Evolutionary conservation across 2,329 filamentous ascomycete genomes (phyloP), one percentile per base, ranked within the genome.

Genomic region (Ambrosiella xylebori): DNA sequence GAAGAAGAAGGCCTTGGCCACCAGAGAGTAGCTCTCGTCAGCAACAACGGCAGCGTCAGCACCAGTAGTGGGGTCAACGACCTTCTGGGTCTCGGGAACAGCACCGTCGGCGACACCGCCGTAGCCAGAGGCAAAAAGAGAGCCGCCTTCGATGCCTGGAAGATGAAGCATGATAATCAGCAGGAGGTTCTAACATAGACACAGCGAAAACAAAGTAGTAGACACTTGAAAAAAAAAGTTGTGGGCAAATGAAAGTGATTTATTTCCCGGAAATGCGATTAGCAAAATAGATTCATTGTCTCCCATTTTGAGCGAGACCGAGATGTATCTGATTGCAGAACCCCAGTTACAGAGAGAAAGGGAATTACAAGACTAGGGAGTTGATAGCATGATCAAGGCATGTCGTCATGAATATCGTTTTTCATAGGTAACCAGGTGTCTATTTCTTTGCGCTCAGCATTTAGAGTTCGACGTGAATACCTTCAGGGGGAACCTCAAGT

Each of bases 381-480:
- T 3, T 27, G 27, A 27, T 27, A 27, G 27, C 27, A 27, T 27
- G 27, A 27, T 27, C 27, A 27, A 27, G 27, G 5, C 27, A 27
- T 27, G 27, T 27, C 27, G 5, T 27, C 27, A 27, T 27, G 27
- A 27, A 27, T 27, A 27, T 27, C 27, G 3, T 41, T 51, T 19
- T 2, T 19, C 3, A 51, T n/a, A 3, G 27, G 13, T 51, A 51
- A 35, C 37, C 47, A 51, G 19, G 19, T 51, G 47, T 51, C 47
- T 51, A 51, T 51, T 51, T 35, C 47, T 51, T 51, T 51, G 47
- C 53, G 47, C 47, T 51, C 47, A 2, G 27, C 37, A 40, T 75
- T 79, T 85, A 93, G 73, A 93, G 85, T 75, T 93, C 87, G 74
- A 84, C 80, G 74, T 89, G 85, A 76, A 88, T 91, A 93, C 88